Evolutionary conservation across 352 stramenopile species (phyloP).

Genomic region (Globisporangium orthogonon): DNA sequence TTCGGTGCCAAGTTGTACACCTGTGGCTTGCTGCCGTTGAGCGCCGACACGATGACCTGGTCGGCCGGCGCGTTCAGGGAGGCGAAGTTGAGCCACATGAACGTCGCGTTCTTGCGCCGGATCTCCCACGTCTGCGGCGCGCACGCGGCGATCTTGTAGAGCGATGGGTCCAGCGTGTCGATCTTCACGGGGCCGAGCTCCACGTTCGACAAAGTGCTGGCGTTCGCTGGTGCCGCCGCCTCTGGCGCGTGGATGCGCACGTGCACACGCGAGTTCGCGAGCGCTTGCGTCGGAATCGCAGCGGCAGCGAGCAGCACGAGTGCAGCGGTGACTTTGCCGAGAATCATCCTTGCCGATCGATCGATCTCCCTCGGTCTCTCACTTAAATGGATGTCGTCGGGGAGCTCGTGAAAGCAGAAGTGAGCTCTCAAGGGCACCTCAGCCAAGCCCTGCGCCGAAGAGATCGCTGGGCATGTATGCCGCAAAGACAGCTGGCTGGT

Average conservation of each 20-base stretch:
- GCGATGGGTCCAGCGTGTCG: constrained; percentile 9
- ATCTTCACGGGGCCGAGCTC: background rate
- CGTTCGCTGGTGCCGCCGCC: background rate
- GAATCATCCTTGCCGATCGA: background rate
- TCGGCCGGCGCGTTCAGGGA: constrained; percentile 14
- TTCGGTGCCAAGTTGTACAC: constrained; percentile 4
- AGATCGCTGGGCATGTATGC: too few species aligned
- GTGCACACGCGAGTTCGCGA: background rate
- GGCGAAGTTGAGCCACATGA: constrained; percentile 18
- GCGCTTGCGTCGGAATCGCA: background rate
- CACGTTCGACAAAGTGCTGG: background rate
- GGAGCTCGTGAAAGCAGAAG: background rate
- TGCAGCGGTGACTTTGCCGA: background rate
- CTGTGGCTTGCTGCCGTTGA: constrained; percentile 14
- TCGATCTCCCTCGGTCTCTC: background rate
- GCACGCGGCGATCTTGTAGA: constrained; percentile 18
- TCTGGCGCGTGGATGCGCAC: constrained; percentile 3
- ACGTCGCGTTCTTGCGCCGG: constrained; percentile 16
- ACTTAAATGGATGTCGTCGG: too few species aligned
- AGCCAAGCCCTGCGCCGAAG: too few species aligned
- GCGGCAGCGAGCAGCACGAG: background rate
- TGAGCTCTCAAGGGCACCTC: background rate
- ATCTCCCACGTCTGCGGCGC: constrained; percentile 21
- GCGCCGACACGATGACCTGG: constrained; percentile 14
- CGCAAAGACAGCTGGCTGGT: too few species aligned